Evolutionary conservation across 139 green algal species (phyloP).

Genomic region (Haematococcus lacustris): DNA sequence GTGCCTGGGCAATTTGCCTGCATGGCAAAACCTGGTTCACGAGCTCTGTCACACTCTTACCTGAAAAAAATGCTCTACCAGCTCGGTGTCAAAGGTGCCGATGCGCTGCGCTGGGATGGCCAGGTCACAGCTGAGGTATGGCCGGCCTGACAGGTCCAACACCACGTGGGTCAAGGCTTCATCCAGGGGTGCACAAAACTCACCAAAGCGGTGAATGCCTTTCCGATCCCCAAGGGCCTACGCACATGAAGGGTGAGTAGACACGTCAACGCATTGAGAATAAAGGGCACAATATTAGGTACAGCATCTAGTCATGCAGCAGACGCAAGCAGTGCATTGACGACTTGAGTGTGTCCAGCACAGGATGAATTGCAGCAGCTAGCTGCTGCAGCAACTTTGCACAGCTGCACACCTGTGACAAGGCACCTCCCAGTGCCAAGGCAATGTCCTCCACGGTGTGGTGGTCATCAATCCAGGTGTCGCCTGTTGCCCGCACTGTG

Average conservation of each 20-base stretch:
- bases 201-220: conserved; percentile 92
- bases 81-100: conserved; percentile 85
- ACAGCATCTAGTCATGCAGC: too few relatives aligned
- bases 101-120: conserved; percentile 82
- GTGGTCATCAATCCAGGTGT: conserved; percentile 98
- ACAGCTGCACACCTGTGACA: conserved; percentile 27
- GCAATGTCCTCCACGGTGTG: conserved; percentile 98
- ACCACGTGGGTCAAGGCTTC: conserved; percentile 86
- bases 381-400: too few relatives aligned
- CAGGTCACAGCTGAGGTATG: conserved; percentile 77
- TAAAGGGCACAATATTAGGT: too few relatives aligned
- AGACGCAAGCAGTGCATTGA: too few relatives aligned
- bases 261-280: too few relatives aligned
- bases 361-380: too few relatives aligned
- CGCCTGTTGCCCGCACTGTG: conserved; percentile 68
- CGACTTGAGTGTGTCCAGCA: too few relatives aligned
- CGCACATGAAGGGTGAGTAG: too few relatives aligned
- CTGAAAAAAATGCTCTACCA: conserved; percentile 95
- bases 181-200: conserved; percentile 89
- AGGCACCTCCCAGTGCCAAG: conserved; percentile 58
- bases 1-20: too few relatives aligned
- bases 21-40: too few relatives aligned
- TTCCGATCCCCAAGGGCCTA: conserved; percentile 88
- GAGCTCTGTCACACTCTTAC: too few relatives aligned
- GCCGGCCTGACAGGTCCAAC: conserved; percentile 89